phyloP scores from a whole-genome alignment of 2,329 filamentous ascomycete species.

The Albifimbria verrucaria region DNA sequence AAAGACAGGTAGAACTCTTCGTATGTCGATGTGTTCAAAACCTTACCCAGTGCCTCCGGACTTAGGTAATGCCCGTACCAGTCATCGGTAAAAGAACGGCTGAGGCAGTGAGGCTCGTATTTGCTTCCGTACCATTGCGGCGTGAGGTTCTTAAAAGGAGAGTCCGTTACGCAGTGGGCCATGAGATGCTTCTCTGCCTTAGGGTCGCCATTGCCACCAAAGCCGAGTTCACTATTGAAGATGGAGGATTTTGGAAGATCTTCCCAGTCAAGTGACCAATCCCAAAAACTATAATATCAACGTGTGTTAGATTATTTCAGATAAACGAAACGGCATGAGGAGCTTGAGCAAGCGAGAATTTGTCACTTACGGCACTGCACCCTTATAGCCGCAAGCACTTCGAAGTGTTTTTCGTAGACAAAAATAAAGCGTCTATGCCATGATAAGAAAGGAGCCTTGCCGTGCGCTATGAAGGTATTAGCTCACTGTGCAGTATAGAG shows the following conservation, averaged over 20 bases:
- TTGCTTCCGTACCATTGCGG: conserved; percentile 8
- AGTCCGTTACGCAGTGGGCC: conserved; percentile 8
- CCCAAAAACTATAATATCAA: conserved; percentile 1
- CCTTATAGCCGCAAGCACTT: conserved; percentile 8
- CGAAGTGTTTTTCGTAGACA: conserved; percentile 10
- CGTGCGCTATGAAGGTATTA: conserved; percentile 4
- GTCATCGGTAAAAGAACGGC: conserved; percentile 8
- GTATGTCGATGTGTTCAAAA: conserved; percentile 6
- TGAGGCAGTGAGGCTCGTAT: conserved; percentile 13
- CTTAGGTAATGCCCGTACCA: conserved; percentile 8
- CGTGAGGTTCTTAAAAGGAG: conserved; percentile 11
- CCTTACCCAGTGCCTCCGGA: conserved; percentile 6
- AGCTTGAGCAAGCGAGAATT: not conserved
- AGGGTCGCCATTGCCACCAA: conserved; percentile 12
- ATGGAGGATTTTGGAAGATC: conserved; percentile 11
- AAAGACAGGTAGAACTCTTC: conserved; percentile 10
- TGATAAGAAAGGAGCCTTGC: conserved; percentile 10
- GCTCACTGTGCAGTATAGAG: not conserved
- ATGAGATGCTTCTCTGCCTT: conserved; percentile 3
- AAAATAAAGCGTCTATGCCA: conserved; percentile 14
- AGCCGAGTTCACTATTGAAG: conserved; percentile 9
- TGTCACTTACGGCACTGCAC: conserved; percentile 8
- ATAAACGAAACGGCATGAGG: too few species aligned
- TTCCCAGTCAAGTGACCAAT: conserved; percentile 15
- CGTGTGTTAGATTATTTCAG: too few species aligned